Base-by-base conservation (phyloP, 352 stramenopile species). In the Aphanomyces euteiches region DNA sequence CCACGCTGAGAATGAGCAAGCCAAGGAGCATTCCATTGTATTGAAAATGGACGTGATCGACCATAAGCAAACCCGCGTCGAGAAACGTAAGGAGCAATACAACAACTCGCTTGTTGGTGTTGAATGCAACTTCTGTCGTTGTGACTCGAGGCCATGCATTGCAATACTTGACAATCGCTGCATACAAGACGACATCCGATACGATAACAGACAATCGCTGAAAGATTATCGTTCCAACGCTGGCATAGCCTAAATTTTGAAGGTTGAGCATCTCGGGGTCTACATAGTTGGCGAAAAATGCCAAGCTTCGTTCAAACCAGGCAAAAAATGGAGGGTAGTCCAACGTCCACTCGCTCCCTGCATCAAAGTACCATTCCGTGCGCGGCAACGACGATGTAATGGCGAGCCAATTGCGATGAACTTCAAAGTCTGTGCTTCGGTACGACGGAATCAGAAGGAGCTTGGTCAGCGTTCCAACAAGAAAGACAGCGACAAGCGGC, bases 41-140 rank as follows among this genome's bases (percentile, higher is more conserved):
- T 78, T 99, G 97, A 83, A 99, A 99, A 78, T 99, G 97, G 47
- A 99, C 95, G 81, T 99, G 96, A 81, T 99, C 97, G 41, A 99
- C 85, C 73, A 97, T 91, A 7, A 99, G 76, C 43, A 99, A 76
- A 3, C 92, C 95, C 5, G 94, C 85, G 79, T 98, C 96, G 19
- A 98, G 82, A 38, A 97, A 78, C 45, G 96, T 93, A 28, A 98
- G 75, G 12, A 94, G 59, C 78, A 97, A 80, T 50, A 96, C 75
- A 7, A 88, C 79, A 12, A 87, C 69, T 6, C 79, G 69, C 72
- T 93, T 93, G 59, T 48, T 72, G 4, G 47, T 69, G 34, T 61
- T 73, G 47, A 73, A 68, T n/a, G 40, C 57, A 72, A 78, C 78
- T 67, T 89, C 81, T 7, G 84, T 85, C 21, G 79, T 87, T 43